Percentiles rank a stretch among this genome's conserved stretches.
These are phyloP conservation scores for Metschnikowia santaceciliae DNA, from an alignment of 805 yeast species.

Conservation along the genomic window DNA sequence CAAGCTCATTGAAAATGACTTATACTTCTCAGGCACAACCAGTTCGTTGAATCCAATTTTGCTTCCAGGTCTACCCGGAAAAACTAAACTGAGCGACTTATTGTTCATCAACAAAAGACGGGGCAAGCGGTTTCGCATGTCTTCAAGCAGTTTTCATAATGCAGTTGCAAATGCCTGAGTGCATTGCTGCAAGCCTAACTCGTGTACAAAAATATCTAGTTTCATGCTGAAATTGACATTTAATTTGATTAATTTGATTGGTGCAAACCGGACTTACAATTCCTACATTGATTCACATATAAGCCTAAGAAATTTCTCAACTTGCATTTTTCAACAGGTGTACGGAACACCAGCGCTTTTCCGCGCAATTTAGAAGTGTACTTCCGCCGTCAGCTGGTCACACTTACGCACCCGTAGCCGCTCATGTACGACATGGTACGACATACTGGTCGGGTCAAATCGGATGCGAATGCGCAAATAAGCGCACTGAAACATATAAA, in stretches of 20 bases:
- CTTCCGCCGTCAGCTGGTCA: background rate
- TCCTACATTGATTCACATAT: too few species aligned
- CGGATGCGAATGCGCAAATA: slow-evolving; percentile 1
- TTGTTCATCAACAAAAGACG: slow-evolving; percentile 51
- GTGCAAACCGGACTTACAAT: too few species aligned
- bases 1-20: slow-evolving; percentile 59
- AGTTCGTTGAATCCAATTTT: slow-evolving; percentile 22
- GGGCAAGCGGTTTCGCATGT: background rate
- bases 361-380: background rate
- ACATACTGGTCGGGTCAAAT: background rate
- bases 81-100: slow-evolving; percentile 38
- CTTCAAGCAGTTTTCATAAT: background rate
- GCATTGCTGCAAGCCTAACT: background rate
- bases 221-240: background rate
- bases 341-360: background rate
- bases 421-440: background rate
- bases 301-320: too few species aligned
- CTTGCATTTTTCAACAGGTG: background rate
- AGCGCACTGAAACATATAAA: background rate
- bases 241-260: background rate
- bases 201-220: background rate
- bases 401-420: background rate
- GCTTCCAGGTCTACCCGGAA: slow-evolving; percentile 15
- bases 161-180: background rate
- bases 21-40: slow-evolving; percentile 41